Percentiles rank a stretch among this genome's conserved stretches.
phyloP scores from a whole-genome alignment of 225 moss, liverwort and hornwort species.

The Pseudoscleropodium purum region DNA sequence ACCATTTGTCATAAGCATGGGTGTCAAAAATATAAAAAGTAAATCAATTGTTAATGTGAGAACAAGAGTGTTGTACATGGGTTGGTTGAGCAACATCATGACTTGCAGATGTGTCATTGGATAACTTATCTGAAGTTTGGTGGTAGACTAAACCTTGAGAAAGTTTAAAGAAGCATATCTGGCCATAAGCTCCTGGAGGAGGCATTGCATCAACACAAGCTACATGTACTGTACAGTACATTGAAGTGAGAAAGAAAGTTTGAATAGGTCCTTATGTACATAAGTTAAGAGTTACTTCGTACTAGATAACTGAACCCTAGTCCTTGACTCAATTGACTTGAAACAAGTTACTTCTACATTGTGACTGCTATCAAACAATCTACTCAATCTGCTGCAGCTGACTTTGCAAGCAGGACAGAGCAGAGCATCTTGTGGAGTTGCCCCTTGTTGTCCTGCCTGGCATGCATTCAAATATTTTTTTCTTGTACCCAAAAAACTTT shows the following conservation, averaged over 20 bases:
- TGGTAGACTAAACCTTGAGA: neutral
- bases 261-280: neutral
- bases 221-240: neutral
- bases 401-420: neutral
- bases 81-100: neutral
- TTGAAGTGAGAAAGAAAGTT: neutral
- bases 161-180: neutral
- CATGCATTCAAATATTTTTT: neutral
- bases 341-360: neutral
- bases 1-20: neutral
- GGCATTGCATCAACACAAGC: neutral
- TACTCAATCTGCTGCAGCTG: neutral
- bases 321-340: neutral
- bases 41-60: neutral
- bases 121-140: too few species aligned
- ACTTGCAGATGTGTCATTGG: neutral
- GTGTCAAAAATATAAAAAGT: neutral
- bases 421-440: neutral
- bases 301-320: too few species aligned
- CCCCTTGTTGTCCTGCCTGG: neutral
- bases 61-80: neutral
- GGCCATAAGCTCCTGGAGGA: neutral
- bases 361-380: neutral
- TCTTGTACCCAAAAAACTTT: neutral
- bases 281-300: too few species aligned